Evolutionary conservation across 441 rosid species (phyloP).

Genomic region (Biscutella auriculata): DNA sequence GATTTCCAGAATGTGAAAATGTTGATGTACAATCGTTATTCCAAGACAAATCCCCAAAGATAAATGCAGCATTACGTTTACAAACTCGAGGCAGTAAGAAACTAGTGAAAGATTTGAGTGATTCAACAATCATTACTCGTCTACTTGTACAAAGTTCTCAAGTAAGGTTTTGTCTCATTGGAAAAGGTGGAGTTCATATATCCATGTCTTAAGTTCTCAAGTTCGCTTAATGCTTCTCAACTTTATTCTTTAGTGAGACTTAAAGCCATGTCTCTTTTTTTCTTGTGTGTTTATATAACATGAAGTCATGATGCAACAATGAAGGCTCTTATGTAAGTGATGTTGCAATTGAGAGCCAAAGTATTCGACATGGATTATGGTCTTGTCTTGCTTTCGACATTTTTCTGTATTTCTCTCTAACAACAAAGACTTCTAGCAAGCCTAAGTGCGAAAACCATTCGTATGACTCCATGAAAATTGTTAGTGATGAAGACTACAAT

Average conservation of each 20-base stretch:
- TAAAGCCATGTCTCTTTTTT: neutral
- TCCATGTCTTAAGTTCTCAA: slow-evolving; percentile 36
- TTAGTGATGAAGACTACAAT: slow-evolving; percentile 26
- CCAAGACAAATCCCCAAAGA: slow-evolving; percentile 48
- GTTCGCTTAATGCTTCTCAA: neutral
- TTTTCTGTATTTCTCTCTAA: slow-evolving; percentile 45
- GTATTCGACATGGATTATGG: slow-evolving; percentile 49
- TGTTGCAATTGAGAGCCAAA: slow-evolving; percentile 47
- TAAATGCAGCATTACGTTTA: slow-evolving; percentile 50
- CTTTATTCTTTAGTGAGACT: neutral
- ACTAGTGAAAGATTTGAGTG: slow-evolving; percentile 44
- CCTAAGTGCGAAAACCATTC: slow-evolving; percentile 34
- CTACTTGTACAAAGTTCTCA: slow-evolving; percentile 54
- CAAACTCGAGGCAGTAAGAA: slow-evolving; percentile 57
- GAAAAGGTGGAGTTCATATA: slow-evolving; percentile 55
- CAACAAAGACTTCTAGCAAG: slow-evolving; percentile 35
- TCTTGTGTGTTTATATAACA: slow-evolving; percentile 37
- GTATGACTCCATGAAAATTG: slow-evolving; percentile 23
- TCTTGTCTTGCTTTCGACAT: slow-evolving; percentile 37
- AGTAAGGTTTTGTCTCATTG: slow-evolving; percentile 63
- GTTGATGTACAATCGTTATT: slow-evolving; percentile 27
- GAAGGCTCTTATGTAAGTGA: slow-evolving; percentile 50
- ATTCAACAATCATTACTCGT: slow-evolving; percentile 42
- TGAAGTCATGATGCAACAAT: slow-evolving; percentile 51
- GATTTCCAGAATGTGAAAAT: neutral